Base-by-base conservation (phyloP, 495 filamentous ascomycete species). In the Xanthoparmelia taractica region DNA sequence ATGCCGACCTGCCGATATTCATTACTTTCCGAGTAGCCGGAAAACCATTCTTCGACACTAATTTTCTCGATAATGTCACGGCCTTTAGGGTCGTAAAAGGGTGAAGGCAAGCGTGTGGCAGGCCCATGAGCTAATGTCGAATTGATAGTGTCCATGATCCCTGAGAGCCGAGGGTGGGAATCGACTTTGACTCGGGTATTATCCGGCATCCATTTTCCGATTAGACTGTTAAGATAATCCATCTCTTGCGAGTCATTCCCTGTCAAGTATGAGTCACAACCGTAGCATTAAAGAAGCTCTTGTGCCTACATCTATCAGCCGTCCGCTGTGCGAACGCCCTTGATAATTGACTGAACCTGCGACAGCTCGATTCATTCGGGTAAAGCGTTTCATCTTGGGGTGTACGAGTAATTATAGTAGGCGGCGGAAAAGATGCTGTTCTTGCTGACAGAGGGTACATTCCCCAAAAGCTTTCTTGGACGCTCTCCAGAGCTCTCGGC, bases 131-230 rank as follows among this genome's bases (percentile, higher is more conserved):
- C 93, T 18, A 88, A 78, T 2, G 89, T 94, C 29, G 89, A 81
- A 72, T 97, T 97, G 65, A 97, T 82, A 13, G 91, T 94, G 70
- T 98, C 94, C 86, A 92, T 92, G 61, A 98, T 88, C 36, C 94
- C 95, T 8, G 85, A 90, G 13, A 98, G 78, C 56, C 90, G 80
- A 0, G 94, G 94, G 63, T 89, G 86, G 3, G 84, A 84, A 75
- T 97, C 91, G 2, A 97, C 91, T 34, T 86, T 86, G 33, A 97
- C 86, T 37, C 79, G 78, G 12, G 81, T 82, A 20, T 73, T 75
- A n/a, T 82, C 76, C 0, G 89, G 90, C 87, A 96, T 94, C 81
- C 87, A 94, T 73, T 91, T 94, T 27, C 86, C 83, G 58, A 88
- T 84, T 37, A 87, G 70, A 43, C 76, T 81, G 69, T 87, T 88